phyloP scores from a whole-genome alignment of 2,329 filamentous ascomycete genomes.

The Claviceps sp. region DNA sequence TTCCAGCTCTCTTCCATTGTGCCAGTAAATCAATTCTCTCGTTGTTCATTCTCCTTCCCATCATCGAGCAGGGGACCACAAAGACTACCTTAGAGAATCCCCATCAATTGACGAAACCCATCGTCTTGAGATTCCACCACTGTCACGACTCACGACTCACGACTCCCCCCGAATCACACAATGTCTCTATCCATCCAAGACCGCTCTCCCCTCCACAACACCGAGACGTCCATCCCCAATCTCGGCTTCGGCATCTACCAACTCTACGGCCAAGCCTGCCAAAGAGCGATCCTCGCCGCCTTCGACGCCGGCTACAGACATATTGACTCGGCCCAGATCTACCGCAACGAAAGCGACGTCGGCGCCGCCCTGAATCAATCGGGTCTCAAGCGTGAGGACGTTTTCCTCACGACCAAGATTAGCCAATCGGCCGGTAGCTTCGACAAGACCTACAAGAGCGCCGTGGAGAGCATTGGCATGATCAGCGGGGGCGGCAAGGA shows the following conservation, averaged over 20 bases:
- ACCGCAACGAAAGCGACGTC: constrained; percentile 55
- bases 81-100: no score
- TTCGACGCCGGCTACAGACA: constrained; percentile 46
- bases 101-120: no score
- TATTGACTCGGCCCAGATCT: constrained; percentile 49
- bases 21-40: no score
- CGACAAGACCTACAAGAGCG: constrained; percentile 45
- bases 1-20: no score
- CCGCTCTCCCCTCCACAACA: constrained; percentile 12
- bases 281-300: constrained; percentile 43
- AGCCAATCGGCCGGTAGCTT: constrained; percentile 27
- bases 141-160: no score
- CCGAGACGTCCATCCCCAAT: constrained; percentile 36
- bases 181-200: constrained; percentile 8
- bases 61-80: no score
- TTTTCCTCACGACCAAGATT: constrained; percentile 64
- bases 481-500: constrained; percentile 31
- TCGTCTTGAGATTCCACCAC: background rate
- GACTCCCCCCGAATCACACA: background rate
- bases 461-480: constrained; percentile 49
- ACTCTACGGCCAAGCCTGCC: constrained; percentile 39
- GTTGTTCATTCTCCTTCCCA: no score
- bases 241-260: constrained; percentile 63
- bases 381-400: constrained; percentile 38
- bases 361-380: constrained; percentile 48